These are phyloP conservation scores for Phaffomyces antillensis DNA, from an alignment of 805 yeast species.

Conservation along the genomic window DNA sequence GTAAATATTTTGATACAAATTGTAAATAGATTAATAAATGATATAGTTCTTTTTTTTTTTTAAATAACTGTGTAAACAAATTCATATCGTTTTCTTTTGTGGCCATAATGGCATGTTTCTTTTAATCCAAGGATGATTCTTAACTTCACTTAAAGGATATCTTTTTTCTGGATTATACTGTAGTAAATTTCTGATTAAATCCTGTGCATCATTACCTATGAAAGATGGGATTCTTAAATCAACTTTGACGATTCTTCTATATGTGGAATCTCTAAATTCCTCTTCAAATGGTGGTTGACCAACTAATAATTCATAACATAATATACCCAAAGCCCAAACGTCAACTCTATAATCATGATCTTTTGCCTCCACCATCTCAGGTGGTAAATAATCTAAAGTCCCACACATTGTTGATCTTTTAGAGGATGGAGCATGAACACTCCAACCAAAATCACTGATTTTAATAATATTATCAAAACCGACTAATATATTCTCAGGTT, in stretches of 20 bases:
- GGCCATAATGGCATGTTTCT: constrained; percentile 61
- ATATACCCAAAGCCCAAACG: constrained; percentile 87
- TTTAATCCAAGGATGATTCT: constrained; percentile 77
- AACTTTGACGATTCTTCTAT: constrained; percentile 68
- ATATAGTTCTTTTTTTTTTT: not conserved
- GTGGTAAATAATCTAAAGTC: constrained; percentile 89
- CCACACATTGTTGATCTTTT: constrained; percentile 86
- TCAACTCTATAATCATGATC: constrained; percentile 78
- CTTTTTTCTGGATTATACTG: constrained; percentile 66
- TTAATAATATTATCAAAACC: constrained; percentile 73
- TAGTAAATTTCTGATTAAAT: constrained; percentile 57
- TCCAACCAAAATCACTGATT: constrained; percentile 95
- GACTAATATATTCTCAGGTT: constrained; percentile 85
- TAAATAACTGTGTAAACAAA: not conserved
- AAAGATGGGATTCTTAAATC: constrained; percentile 68
- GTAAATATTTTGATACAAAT: constrained; percentile 20
- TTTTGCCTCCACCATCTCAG: constrained; percentile 85
- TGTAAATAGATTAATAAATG: not conserved
- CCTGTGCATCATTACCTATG: constrained; percentile 69
- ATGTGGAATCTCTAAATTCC: constrained; percentile 66
- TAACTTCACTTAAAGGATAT: constrained; percentile 51
- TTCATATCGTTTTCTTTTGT: constrained; percentile 9
- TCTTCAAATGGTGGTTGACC: constrained; percentile 95
- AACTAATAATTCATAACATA: constrained; percentile 77
- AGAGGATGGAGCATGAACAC: constrained; percentile 55